Evolutionary conservation across 306 rosid genomes (phyloP), one percentile per base, ranked within the genome.

Genomic region (Cicer pinnatifidum): DNA sequence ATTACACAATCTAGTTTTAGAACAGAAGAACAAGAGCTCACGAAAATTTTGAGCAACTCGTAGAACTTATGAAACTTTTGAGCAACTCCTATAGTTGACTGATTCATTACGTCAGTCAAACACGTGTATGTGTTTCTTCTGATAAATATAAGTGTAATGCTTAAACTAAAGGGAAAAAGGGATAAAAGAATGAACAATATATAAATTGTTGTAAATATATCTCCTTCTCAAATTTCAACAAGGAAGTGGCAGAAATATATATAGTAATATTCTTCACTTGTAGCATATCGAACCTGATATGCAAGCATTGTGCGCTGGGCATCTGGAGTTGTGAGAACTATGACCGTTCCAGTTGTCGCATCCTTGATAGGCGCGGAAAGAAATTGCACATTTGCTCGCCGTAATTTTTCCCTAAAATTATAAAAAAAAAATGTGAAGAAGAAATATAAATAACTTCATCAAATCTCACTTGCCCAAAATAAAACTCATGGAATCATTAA

Each of bases 251-350:
- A 76, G 1, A 9, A 19, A 72, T 50, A 11, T 69, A 58, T 16
- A 47, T 28, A 44, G 13, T 40, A 63, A 46, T 58, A 75, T 59
- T 61, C 35, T 20, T 68, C 67, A 40, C 41, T 28, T 59, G 51
- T 41, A 66, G 76, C 33, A 43, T n/a, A 78, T 45, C 33, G 60
- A 10, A 89, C 99, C 98, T 94, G 97, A 86, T 91, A 94, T 23
- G 99, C 87, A 64, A 94, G 90, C 99, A 91, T 91, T 53, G 99
- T 91, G 54, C 97, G 97, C 19, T 94, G 98, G 46, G 98, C 98
- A 86, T 94, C 97, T 39, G 97, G 91, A 62, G 97, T 91, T 7
- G 98, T 91, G 76, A 94, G 98, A 81, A 94, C 98, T 73, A 94
- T 91, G 47, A 94, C 97, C 3, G 97, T 94, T 77, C 97, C 97